Evolutionary conservation across 2,329 filamentous ascomycete species (phyloP).

Genomic region (Talaromyces amestolkiae): DNA sequence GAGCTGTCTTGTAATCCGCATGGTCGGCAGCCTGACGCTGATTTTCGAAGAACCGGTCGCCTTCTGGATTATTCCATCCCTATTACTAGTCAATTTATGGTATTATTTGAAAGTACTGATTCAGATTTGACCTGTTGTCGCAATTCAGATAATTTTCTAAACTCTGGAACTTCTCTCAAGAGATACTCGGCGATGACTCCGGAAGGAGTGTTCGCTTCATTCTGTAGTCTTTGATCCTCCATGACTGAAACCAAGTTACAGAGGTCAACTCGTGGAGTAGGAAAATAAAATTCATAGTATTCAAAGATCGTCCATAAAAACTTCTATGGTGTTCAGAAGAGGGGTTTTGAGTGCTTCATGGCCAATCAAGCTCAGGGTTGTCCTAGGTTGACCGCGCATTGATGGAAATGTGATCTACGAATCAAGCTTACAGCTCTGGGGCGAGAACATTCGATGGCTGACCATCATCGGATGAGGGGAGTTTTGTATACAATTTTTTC

Average conservation of each 20-base stretch:
- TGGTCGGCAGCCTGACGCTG: not conserved
- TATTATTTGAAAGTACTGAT: not conserved
- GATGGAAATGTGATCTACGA: slow-evolving; percentile 10
- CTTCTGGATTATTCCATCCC: not conserved
- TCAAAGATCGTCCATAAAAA: not conserved
- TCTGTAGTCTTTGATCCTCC: not conserved
- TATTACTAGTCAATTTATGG: not conserved
- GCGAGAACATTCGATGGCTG: not conserved
- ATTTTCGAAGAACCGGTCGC: not conserved
- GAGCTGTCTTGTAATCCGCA: not conserved
- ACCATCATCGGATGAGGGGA: not conserved
- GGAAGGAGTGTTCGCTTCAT: not conserved
- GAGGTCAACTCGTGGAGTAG: not conserved
- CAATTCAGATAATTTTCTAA: slow-evolving; percentile 2
- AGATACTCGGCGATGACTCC: not conserved
- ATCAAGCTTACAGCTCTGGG: not conserved
- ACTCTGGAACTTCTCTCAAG: slow-evolving; percentile 7
- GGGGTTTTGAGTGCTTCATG: not conserved
- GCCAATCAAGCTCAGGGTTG: slow-evolving; percentile 1
- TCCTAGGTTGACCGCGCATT: not conserved
- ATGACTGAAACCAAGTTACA: too few relatives aligned
- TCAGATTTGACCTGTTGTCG: not conserved
- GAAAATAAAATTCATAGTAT: not conserved
- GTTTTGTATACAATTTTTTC: not conserved
- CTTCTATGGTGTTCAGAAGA: not conserved